Evolutionary conservation across 2,329 filamentous ascomycete species (phyloP).

Genomic region (Botryotinia globosa): DNA sequence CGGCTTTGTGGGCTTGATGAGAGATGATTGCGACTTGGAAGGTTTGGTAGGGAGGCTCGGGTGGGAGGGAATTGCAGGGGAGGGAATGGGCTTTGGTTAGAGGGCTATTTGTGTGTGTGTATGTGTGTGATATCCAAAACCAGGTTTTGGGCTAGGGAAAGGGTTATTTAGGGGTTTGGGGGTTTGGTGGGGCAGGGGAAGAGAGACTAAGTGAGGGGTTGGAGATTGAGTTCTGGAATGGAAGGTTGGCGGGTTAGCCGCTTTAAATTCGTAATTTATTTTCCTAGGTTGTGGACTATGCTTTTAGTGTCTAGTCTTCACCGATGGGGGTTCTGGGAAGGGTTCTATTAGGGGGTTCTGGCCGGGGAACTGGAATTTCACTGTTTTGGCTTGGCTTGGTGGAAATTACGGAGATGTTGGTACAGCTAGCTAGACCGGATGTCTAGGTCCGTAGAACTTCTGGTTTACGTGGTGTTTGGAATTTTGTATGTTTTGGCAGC

Average conservation of each 20-base stretch:
- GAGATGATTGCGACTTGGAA: not conserved
- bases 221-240: not conserved
- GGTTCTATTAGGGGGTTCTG: not conserved
- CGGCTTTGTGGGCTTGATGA: not conserved
- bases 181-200: not conserved
- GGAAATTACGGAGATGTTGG: not conserved
- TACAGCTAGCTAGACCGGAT: not conserved
- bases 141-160: not conserved
- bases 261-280: not conserved
- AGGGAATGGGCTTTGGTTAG: not conserved
- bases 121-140: not conserved
- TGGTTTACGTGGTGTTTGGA: not conserved
- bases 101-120: not conserved
- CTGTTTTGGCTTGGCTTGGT: not conserved
- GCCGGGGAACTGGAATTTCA: not conserved
- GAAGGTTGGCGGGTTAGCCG: not conserved
- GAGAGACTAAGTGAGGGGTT: not conserved
- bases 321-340: not conserved
- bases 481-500: not conserved
- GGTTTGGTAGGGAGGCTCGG: not conserved
- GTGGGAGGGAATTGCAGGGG: not conserved
- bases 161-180: not conserved
- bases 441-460: not conserved
- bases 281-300: not conserved
- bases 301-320: not conserved